These are phyloP conservation scores for Akanthomyces dipterigenus DNA, from an alignment of 2,329 filamentous ascomycete genomes.

Conservation along the genomic window DNA sequence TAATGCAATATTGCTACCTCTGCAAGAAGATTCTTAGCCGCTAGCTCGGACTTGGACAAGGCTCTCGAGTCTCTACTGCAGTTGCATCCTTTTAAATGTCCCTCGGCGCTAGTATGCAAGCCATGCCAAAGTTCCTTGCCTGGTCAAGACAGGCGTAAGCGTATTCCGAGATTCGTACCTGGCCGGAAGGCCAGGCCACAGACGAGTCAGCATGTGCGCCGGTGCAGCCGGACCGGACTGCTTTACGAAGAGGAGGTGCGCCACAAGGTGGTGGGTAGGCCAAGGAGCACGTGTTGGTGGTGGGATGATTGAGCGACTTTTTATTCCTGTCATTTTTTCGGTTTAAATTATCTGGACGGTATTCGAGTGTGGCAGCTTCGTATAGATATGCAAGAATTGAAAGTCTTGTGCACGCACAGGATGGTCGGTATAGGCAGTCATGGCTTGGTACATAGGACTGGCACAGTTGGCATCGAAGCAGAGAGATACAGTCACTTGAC, in stretches of 20 bases:
- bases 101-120: background rate
- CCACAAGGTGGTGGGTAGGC: background rate
- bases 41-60: background rate
- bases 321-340: background rate
- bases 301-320: background rate
- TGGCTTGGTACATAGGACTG: background rate
- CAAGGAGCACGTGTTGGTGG: background rate
- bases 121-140: background rate
- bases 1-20: too few relatives aligned
- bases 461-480: background rate
- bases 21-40: too few relatives aligned
- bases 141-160: background rate
- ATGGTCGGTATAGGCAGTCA: background rate
- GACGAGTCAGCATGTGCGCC: background rate
- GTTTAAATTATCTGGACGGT: background rate
- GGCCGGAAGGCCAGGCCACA: background rate
- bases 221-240: background rate
- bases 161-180: background rate
- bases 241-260: slow-evolving; percentile 4
- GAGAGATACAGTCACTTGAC: background rate
- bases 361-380: background rate
- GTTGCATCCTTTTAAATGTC: background rate
- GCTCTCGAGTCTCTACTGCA: background rate
- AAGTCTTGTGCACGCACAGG: background rate
- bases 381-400: background rate